Conservation (phyloP, 768 basidiomycete species). For the Suillus cothurnatus region DNA sequence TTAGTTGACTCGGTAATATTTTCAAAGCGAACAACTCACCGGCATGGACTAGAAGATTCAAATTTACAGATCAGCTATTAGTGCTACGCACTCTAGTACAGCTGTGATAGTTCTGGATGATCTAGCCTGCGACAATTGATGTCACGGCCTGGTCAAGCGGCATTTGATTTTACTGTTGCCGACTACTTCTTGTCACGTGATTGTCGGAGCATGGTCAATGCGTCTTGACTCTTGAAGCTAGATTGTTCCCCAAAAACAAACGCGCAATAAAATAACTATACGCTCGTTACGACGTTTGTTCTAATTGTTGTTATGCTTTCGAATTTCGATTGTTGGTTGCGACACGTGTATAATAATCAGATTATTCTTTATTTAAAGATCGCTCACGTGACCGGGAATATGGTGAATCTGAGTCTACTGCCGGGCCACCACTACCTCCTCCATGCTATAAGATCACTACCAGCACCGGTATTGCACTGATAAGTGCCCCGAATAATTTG, state of each 20-base stretch:
- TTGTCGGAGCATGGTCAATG: background rate
- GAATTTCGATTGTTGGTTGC: background rate
- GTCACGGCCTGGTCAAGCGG: background rate
- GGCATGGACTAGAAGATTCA: background rate
- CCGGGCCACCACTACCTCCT: background rate
- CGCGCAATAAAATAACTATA: background rate
- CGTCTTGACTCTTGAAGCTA: background rate
- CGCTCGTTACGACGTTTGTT: background rate
- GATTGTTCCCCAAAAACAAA: background rate
- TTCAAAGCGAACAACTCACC: background rate
- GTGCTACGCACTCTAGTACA: background rate
- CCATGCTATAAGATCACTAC: constrained; percentile 1
- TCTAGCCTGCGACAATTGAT: background rate
- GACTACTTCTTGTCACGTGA: background rate
- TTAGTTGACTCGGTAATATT: background rate
- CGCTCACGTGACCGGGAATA: background rate
- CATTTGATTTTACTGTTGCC: background rate
- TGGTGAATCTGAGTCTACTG: background rate
- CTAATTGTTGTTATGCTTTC: background rate
- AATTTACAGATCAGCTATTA: background rate
- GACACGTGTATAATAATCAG: background rate
- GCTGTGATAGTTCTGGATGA: background rate
- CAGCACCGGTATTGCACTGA: background rate
- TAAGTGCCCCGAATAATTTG: background rate
- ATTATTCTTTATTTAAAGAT: background rate